Base-by-base conservation (phyloP, 768 basidiomycete species). In the Amanita pallidorosea region DNA sequence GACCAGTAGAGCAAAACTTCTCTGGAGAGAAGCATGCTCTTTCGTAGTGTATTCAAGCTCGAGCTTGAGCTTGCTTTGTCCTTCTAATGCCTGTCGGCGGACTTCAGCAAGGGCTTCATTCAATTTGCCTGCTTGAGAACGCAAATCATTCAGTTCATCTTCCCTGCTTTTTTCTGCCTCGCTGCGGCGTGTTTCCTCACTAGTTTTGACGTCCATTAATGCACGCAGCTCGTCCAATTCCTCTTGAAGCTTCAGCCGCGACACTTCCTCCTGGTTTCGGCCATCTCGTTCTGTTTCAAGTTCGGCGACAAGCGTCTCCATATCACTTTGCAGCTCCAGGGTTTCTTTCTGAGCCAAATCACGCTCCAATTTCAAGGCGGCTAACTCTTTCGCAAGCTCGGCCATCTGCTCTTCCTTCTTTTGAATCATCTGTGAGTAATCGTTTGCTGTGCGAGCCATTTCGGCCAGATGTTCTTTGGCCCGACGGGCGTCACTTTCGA, bases 81-180 rank as follows among this genome's bases (percentile, higher is more conserved):
- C 70, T 51, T 88, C 84, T 18, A 81, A 63, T 4, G 81, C 74
- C 3, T 67, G 62, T 48, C 75, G 76, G 18, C 87, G 83, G 18
- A 79, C 74, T 13, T 83, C 78, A 31, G 74, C 72, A 13, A 93
- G 72, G 31, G 90, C 84, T 38, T 77, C 69, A 41, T 87, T 84
- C 27, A 89, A 66, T 36, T 74, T 72, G 17, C 62, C 60, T 18
- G 77, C 76, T 58, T 90, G 83, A 8, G 61, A 60, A 18, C 93
- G 82, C 5, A 99, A 71, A 27, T 81, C 74, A 0, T 67, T 63
- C 9, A 97, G 79, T 64, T 99, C 95, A 41, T 79, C 73, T 56
- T 97, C 93, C 58, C 84, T 89, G 65, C 86, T 85, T 65, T 83
- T 84, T 63, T 92, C 89, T 0, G 82, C 90, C 61, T 96, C 88